Conservation (phyloP, 106 monocot species). For the Allium sativum region DNA sequence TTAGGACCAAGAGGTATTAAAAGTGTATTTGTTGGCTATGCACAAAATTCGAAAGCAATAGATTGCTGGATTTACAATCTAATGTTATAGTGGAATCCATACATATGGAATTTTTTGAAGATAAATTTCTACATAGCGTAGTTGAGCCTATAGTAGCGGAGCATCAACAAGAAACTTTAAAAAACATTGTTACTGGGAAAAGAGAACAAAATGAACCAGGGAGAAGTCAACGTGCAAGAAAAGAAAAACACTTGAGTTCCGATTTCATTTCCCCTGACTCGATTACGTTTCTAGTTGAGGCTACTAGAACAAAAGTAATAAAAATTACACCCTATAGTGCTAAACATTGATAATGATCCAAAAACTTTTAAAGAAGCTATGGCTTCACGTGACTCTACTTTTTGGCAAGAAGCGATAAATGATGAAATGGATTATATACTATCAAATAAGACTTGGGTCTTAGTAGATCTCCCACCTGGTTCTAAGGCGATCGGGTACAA, state of each 20-base stretch:
- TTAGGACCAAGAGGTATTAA: conserved; percentile 5
- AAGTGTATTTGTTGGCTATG: conserved; percentile 5
- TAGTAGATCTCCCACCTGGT: too few species aligned
- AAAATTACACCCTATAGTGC: too few species aligned
- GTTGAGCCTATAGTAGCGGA: too few species aligned
- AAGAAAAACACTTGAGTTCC: background rate
- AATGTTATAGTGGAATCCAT: conserved; percentile 2
- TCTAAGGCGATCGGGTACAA: too few species aligned
- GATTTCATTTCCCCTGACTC: background rate
- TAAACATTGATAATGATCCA: too few species aligned
- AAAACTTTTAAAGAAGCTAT: too few species aligned
- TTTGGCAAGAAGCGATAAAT: too few species aligned
- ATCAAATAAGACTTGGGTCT: too few species aligned
- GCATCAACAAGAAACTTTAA: background rate
- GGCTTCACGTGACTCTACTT: too few species aligned
- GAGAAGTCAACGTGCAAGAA: background rate
- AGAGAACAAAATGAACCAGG: background rate
- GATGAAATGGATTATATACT: too few species aligned
- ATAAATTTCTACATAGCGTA: background rate
- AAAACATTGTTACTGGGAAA: background rate
- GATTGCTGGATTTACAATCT: background rate
- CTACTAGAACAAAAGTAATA: background rate
- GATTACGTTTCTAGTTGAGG: conserved; percentile 1
- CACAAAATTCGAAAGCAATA: conserved; percentile 7
- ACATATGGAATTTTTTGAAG: conserved; percentile 7